These are phyloP conservation scores for Blastocystis sp. DNA, from an alignment of 352 stramenopile genomes.

Conservation along the genomic window DNA sequence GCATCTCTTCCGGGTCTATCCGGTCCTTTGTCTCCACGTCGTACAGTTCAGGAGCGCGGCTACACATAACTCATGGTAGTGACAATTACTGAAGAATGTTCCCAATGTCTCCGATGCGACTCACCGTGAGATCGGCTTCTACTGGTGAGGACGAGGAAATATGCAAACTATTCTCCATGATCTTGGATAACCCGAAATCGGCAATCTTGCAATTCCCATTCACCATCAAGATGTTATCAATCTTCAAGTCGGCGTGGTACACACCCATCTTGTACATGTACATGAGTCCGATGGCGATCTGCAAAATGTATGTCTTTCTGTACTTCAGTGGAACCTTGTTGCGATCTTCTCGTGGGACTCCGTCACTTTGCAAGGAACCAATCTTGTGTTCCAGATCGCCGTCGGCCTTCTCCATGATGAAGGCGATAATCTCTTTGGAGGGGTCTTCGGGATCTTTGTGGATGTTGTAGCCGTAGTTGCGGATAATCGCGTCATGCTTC, in stretches of 20 bases:
- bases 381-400: neutral
- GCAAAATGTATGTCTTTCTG: conserved; percentile 19
- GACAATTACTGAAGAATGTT: conserved; percentile 14
- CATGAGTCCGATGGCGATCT: conserved; percentile 25
- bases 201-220: conserved; percentile 35
- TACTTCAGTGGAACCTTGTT: neutral
- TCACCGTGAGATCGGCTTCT: neutral
- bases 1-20: neutral
- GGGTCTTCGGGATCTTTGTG: neutral
- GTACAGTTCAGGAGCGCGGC: conserved; percentile 5
- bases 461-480: conserved; percentile 32
- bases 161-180: neutral
- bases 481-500: neutral
- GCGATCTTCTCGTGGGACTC: neutral
- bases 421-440: neutral
- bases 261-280: neutral
- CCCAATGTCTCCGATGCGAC: neutral
- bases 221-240: conserved; percentile 27
- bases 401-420: conserved; percentile 24
- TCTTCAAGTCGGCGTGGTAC: conserved; percentile 33
- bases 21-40: neutral
- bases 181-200: conserved; percentile 24
- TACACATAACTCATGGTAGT: neutral
- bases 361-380: neutral
- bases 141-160: neutral